Percentiles rank a stretch among this genome's conserved stretches.
phyloP scores from a whole-genome alignment of 2,329 filamentous ascomycete species.

The Aspergillus arachidicola region DNA sequence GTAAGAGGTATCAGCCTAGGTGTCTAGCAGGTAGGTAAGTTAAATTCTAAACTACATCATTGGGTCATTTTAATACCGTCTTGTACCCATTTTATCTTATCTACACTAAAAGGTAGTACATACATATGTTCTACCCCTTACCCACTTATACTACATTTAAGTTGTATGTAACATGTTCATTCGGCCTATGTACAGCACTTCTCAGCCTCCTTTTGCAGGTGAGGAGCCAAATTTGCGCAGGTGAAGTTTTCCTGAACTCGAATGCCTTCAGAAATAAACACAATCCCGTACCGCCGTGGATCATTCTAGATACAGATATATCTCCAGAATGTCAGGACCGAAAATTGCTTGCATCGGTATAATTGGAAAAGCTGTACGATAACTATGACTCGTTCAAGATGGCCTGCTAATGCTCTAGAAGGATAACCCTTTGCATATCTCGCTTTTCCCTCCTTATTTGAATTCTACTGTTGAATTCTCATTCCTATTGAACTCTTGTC shows the following conservation, averaged over 20 bases:
- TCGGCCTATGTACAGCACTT: neutral
- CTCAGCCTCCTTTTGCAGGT: no score
- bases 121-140: no score
- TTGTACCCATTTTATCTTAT: neutral
- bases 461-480: constrained; percentile 75
- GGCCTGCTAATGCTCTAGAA: constrained; percentile 42
- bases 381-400: neutral
- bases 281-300: neutral
- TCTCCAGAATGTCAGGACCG: constrained; percentile 54
- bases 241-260: neutral
- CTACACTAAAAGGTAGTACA: no score
- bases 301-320: neutral
- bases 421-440: constrained; percentile 96
- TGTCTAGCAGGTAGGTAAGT: constrained; percentile 3
- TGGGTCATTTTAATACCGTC: constrained; percentile 1
- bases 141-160: neutral
- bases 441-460: constrained; percentile 79
- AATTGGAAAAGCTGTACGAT: constrained; percentile 83
- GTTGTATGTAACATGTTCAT: neutral
- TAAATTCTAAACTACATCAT: constrained; percentile 11
- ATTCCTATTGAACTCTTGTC: constrained; percentile 84
- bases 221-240: neutral
- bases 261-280: neutral
- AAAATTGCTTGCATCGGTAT: constrained; percentile 92
- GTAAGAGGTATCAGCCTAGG: neutral